phyloP scores from a whole-genome alignment of 495 filamentous ascomycete species.

The Darksidea phi region DNA sequence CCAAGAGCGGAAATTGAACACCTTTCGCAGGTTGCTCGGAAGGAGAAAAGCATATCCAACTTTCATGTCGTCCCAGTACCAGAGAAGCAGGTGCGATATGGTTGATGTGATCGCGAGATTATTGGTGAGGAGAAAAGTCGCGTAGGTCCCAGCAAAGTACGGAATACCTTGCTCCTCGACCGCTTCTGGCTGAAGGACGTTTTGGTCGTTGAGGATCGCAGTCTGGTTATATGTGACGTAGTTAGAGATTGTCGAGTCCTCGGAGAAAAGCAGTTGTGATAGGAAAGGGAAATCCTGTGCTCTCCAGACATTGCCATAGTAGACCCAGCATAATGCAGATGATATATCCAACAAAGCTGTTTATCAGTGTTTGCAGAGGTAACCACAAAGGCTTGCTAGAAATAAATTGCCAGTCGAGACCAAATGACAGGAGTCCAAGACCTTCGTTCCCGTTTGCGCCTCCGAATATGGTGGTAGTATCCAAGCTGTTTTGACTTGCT shows the following conservation, averaged over 20 bases:
- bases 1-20: conserved; percentile 22
- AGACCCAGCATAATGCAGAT: no score
- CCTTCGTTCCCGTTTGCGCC: no score
- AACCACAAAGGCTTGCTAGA: no score
- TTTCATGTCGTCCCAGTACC: conserved; percentile 43
- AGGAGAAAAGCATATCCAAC: conserved; percentile 34
- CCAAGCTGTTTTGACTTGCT: no score
- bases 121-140: conserved; percentile 47
- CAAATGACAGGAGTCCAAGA: no score
- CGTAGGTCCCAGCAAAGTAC: conserved; percentile 48
- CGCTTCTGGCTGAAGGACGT: conserved; percentile 4
- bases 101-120: conserved; percentile 47
- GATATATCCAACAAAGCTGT: no score
- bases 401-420: no score
- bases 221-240: conserved; percentile 21
- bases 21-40: conserved; percentile 27
- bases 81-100: conserved; percentile 45
- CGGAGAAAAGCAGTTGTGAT: conserved; percentile 21
- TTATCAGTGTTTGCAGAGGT: no score
- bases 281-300: conserved; percentile 26
- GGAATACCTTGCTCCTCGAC: conserved; percentile 37
- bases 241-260: conserved; percentile 7
- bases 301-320: conserved; percentile 3
- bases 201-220: conserved; percentile 4
- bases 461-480: no score